Percentiles rank a stretch among this genome's conserved stretches.
Evolutionary conservation across 768 basidiomycete species (phyloP).

Genomic region (Rhodotorula graminis): DNA sequence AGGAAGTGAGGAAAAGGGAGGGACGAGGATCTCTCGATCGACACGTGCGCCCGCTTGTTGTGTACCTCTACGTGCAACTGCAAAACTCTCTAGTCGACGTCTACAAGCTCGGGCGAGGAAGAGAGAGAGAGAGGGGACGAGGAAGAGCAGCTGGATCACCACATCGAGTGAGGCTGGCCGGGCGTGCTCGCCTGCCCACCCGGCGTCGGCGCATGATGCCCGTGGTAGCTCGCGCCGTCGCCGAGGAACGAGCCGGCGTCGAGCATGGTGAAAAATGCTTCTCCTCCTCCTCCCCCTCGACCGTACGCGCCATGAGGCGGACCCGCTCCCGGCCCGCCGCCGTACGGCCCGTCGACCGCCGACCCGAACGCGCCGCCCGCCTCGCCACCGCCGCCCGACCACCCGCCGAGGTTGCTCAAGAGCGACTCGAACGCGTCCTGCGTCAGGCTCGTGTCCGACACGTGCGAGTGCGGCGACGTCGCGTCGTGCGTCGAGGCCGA

Average conservation of each 20-base stretch:
- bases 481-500: background rate
- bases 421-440: constrained; percentile 2
- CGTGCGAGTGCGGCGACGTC: background rate
- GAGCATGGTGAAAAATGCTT: background rate
- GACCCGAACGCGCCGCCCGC: background rate
- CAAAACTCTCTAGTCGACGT: too few relatives aligned
- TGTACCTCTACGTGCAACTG: background rate
- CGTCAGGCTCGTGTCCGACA: background rate
- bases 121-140: too few relatives aligned
- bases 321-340: background rate
- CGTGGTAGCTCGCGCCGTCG: too few relatives aligned
- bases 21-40: background rate
- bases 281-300: background rate
- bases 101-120: too few relatives aligned
- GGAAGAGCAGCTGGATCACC: too few relatives aligned
- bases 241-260: background rate
- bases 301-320: background rate
- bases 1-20: background rate
- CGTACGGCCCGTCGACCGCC: too few relatives aligned
- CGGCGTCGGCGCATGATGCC: background rate
- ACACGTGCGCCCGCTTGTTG: background rate
- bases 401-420: background rate
- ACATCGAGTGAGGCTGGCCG: too few relatives aligned
- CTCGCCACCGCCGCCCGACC: background rate
- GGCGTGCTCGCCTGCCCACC: background rate